Evolutionary conservation across 2,329 filamentous ascomycete species (phyloP), one percentile per base, ranked within the genome.

Genomic region (Pseudogymnoascus sp.): DNA sequence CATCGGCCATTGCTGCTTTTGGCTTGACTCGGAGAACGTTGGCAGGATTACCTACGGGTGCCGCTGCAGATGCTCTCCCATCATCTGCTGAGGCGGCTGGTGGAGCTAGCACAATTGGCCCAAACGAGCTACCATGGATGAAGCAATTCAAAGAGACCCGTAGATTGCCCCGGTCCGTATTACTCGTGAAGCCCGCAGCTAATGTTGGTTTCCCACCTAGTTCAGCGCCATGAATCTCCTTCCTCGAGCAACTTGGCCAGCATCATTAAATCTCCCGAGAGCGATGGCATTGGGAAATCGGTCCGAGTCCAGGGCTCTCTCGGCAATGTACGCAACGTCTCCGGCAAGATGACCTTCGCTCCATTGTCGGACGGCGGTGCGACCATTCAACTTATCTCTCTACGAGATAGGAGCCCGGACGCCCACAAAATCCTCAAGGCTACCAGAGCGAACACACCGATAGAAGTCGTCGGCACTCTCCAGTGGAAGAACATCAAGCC

Each of bases 281-380:
- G 46, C 4, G 11, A 59, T n/a, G 14, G 65, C 35, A 61, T 67
- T 10, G 66, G 60, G 4, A 38, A 67, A 31, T 59, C 37, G 2
- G 62, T 71, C 6, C 62, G 64, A 10, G 26, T 71, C 19, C 68
- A 70, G 14, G 70, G 69, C 53, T 71, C 64, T 61, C 60, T 71
- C 28, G 50, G 60, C 33, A 59, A 61, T 4, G 40, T 62, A 26
- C 50, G 50, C n/a, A 56, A 56, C 16, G 50, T 56, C 50, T 56
- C 50, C n/a, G n/a, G 50, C 50, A 56, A 56, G 50, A 43, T 62
- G 28, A 63, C 63, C 12, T 60, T 60, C 11, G 59, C 24, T 60
- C 59, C 59, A 16, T 28, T 60, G 19, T 56, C 50, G 2, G 50
- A 56, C 28, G 64, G 64, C 31, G 61, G 37, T 6, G 60, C 59